These are phyloP conservation scores for Cymbopogon citratus DNA, from an alignment of 176 grass and related monocot genomes.

Conservation along the genomic window DNA sequence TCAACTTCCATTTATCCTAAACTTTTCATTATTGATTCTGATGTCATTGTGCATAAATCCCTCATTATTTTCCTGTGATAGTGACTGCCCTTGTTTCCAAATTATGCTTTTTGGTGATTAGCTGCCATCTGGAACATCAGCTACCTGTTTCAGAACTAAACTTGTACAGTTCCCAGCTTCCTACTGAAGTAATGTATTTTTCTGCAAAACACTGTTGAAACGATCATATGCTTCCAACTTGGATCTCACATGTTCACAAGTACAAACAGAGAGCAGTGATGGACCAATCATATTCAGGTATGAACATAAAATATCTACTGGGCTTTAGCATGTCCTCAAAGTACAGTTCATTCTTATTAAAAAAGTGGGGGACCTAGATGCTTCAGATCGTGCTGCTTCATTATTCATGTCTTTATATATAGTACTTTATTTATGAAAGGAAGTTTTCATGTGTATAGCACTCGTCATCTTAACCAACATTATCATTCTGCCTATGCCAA, in stretches of 20 bases:
- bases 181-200: background rate
- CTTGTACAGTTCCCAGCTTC: background rate
- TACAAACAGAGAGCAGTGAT: slow-evolving; percentile 1
- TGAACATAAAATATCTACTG: background rate
- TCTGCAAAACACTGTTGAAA: slow-evolving; percentile 3
- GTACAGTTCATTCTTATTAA: background rate
- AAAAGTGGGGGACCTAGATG: slow-evolving; percentile 14
- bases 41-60: slow-evolving; percentile 9
- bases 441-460: background rate
- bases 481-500: background rate
- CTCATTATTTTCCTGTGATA: background rate
- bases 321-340: background rate
- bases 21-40: background rate
- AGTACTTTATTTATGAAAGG: background rate
- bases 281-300: slow-evolving; percentile 14
- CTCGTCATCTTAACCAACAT: background rate
- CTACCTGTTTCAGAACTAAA: slow-evolving; percentile 6
- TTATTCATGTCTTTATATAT: background rate
- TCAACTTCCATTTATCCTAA: background rate
- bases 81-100: background rate
- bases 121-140: background rate
- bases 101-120: background rate
- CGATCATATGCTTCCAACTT: slow-evolving; percentile 5
- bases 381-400: background rate
- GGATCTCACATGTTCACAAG: slow-evolving; percentile 18